A percentile compares a stretch with the other conserved stretches of the same genome.
phyloP scores from a whole-genome alignment of 2,329 filamentous ascomycete genomes.

The Aspergillus cejpii region DNA sequence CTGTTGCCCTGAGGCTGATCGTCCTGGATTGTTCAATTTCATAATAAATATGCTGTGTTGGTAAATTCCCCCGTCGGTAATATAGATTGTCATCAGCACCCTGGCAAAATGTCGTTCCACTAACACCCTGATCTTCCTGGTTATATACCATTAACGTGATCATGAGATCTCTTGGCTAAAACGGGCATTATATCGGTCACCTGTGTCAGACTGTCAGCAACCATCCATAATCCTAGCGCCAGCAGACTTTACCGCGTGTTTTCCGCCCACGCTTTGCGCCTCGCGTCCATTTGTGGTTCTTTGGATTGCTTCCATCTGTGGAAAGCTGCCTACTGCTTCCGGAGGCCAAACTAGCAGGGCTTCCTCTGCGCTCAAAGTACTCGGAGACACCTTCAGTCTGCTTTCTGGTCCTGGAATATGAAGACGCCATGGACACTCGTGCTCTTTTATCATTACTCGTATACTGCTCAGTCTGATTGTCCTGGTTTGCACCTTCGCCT shows the following conservation, averaged over 20 bases:
- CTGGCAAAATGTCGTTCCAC: neutral
- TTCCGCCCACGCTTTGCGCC: constrained; percentile 17
- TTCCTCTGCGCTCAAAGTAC: constrained; percentile 23
- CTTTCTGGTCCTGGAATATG: constrained; percentile 6
- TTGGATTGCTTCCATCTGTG: constrained; percentile 6
- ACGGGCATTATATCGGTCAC: constrained; percentile 28
- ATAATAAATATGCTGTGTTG: neutral
- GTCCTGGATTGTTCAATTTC: neutral
- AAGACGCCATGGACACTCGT: constrained; percentile 6
- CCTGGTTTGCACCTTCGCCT: neutral
- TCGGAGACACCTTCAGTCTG: constrained; percentile 16
- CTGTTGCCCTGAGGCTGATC: neutral
- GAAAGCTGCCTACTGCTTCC: constrained; percentile 22
- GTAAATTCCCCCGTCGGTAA: neutral
- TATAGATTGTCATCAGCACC: neutral
- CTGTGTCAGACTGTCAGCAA: constrained; percentile 20
- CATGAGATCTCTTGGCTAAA: constrained; percentile 20
- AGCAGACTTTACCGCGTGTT: constrained; percentile 23
- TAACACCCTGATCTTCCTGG: neutral
- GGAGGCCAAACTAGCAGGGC: constrained; percentile 26
- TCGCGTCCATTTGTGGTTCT: constrained; percentile 9
- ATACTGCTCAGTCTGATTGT: neutral
- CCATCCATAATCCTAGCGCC: neutral
- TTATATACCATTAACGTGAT: neutral
- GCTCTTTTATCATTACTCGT: constrained; percentile 12